These are phyloP conservation scores for Monilinia fructicola DNA, from an alignment of 2,329 filamentous ascomycete species.

Conservation along the genomic window DNA sequence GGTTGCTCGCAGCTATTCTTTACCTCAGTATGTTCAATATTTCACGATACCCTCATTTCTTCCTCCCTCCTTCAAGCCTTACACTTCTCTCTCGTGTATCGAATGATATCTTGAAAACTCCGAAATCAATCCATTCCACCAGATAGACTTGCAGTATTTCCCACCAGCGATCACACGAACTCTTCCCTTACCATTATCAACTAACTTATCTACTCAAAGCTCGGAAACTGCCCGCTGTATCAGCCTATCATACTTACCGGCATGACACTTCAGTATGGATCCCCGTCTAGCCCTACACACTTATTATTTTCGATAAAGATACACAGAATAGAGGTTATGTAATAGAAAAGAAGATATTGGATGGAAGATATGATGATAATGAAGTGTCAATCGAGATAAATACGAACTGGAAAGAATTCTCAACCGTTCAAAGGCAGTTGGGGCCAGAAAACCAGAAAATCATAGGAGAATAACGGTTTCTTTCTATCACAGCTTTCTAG, in stretches of 20 bases:
- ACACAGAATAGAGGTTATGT: slow-evolving; percentile 18
- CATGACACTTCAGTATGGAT: slow-evolving; percentile 18
- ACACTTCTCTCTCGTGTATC: not conserved
- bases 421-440: not conserved
- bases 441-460: not conserved
- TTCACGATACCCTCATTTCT: not conserved
- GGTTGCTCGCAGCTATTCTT: not conserved
- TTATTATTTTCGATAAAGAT: slow-evolving; percentile 8
- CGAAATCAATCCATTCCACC: not conserved
- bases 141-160: slow-evolving; percentile 9
- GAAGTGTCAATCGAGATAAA: not conserved
- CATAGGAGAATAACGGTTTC: not conserved
- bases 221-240: slow-evolving; percentile 8
- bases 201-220: slow-evolving; percentile 16
- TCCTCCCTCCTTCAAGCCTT: not conserved
- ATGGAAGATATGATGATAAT: not conserved
- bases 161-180: slow-evolving; percentile 20
- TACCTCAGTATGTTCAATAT: not conserved
- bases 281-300: slow-evolving; percentile 21
- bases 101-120: not conserved
- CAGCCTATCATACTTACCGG: slow-evolving; percentile 23
- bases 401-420: not conserved
- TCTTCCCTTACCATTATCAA: slow-evolving; percentile 24
- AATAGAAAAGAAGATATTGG: slow-evolving; percentile 17
- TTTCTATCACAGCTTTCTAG: not conserved